These are phyloP conservation scores for Nicotiana tabacum DNA, from an alignment of 257 asterid genomes.

Conservation along the genomic window DNA sequence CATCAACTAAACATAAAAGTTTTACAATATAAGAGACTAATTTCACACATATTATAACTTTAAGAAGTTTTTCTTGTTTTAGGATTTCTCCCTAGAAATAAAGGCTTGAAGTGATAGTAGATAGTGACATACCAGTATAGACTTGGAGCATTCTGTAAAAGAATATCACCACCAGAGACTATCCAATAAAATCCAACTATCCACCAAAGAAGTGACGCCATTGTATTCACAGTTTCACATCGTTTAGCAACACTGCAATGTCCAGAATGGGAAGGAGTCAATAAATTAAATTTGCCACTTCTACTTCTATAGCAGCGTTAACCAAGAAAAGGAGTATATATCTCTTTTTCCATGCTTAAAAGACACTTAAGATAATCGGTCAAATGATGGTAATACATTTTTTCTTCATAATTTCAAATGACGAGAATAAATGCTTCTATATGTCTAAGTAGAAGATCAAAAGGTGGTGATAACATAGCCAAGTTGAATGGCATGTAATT, in stretches of 20 bases:
- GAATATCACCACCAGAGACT: conserved; percentile 75
- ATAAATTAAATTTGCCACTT: conserved; percentile 3
- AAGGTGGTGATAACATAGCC: not conserved
- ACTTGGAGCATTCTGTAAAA: conserved; percentile 65
- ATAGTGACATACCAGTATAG: conserved; percentile 64
- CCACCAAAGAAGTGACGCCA: conserved; percentile 95
- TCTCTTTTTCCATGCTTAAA: not conserved
- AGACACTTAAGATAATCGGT: not conserved
- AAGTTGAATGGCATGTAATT: not conserved
- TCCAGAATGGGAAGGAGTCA: conserved; percentile 13
- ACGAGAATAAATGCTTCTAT: not conserved
- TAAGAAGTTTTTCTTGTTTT: not conserved
- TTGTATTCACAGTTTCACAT: conserved; percentile 82
- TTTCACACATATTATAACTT: not conserved
- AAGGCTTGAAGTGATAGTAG: not conserved
- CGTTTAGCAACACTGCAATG: conserved; percentile 56
- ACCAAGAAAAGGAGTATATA: conserved; percentile 1
- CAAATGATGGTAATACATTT: not conserved
- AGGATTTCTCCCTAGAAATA: not conserved
- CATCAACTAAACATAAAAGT: not conserved
- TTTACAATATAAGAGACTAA: not conserved
- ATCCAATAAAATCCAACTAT: conserved; percentile 94
- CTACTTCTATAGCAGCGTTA: not conserved
- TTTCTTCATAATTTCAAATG: not conserved
- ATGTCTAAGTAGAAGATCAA: not conserved